Base-by-base conservation (phyloP, 148 eudicot genomes). In the Persicaria maculosa region DNA sequence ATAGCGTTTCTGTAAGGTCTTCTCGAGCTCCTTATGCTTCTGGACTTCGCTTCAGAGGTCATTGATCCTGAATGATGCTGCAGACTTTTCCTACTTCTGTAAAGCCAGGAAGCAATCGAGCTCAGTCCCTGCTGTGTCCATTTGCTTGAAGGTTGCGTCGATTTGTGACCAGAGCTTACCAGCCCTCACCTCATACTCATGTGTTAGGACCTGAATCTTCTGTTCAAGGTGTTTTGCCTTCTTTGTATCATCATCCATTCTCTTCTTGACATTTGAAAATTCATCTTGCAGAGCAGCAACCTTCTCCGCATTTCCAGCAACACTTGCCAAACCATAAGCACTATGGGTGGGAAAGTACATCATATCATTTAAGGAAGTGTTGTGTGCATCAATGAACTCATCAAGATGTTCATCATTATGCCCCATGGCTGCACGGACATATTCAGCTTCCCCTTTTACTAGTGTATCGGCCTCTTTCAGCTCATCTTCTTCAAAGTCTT, bases 21-120 rank as follows among this genome's bases (percentile, higher is more conserved):
- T 89, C 79, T 96, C 99, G 5, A 92, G 89, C 80, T 89, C 97
- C 72, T 92, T 92, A 79, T 96, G 99, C 82, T 90, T 92, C 79
- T 96, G 97, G 44, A 93, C 97, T 83, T 90, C 99, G 78, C 91
- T 97, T 97, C 97, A 88, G 77, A 96, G 90, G 78, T 85, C 80
- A 81, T 87, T 90, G 72, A 92, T 85, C 82, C 99, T 86, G 44
- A 82, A 84, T 31, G 91, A 82, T 71, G 97, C 94, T 68, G 99
- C 93, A 52, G 86, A 70, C 47, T 86, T 86, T 85, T 96, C 99
- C 84, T 96, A 97, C 82, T 85, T 89, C 77, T 89, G 92, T 73
- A 96, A 81, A 75, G 95, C 90, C 76, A 83, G 80, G 84, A 96
- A 96, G 93, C 99, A 90, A 77, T 89, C 93, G 19, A 92, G 81